Percentiles rank a stretch among this genome's conserved stretches.
These are phyloP conservation scores for Saccharomyces hybrid DNA, from an alignment of 1,139 yeast species.

Conservation along the genomic window DNA sequence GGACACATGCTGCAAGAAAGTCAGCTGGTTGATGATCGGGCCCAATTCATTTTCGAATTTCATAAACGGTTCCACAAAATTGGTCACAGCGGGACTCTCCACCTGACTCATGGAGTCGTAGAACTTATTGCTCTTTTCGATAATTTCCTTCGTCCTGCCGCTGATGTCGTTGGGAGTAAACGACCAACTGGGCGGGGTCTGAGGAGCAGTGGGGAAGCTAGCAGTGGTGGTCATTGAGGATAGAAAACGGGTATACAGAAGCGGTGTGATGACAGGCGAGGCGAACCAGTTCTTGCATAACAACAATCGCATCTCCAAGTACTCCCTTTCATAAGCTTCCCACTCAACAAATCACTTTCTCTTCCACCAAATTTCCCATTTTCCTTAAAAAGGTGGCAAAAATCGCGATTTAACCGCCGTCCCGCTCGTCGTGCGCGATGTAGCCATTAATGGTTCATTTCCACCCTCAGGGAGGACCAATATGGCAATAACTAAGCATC, in stretches of 20 bases:
- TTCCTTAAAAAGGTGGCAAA: not conserved
- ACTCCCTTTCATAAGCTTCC: not conserved
- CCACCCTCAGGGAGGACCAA: too few species aligned
- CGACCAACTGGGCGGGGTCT: slow-evolving; percentile 53
- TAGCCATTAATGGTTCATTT: not conserved
- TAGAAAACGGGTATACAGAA: not conserved
- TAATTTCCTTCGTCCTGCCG: slow-evolving; percentile 39
- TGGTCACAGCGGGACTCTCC: slow-evolving; percentile 47
- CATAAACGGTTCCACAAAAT: slow-evolving; percentile 46
- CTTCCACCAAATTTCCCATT: not conserved
- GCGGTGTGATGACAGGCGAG: not conserved
- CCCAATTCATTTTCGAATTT: slow-evolving; percentile 42
- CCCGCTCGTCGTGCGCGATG: not conserved
- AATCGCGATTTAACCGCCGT: not conserved
- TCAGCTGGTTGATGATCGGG: slow-evolving; percentile 42
- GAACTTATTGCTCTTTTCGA: slow-evolving; percentile 39
- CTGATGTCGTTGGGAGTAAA: slow-evolving; percentile 48
- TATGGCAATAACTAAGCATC: not conserved
- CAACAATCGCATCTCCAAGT: not conserved
- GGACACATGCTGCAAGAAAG: slow-evolving; percentile 67
- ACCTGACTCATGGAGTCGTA: slow-evolving; percentile 49
- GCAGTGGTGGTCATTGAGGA: not conserved
- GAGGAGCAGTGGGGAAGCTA: slow-evolving; percentile 23
- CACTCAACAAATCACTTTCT: not conserved
- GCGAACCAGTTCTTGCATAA: not conserved